phyloP scores from a whole-genome alignment of 305 asterid species.

The Fraxinus dipetala region DNA sequence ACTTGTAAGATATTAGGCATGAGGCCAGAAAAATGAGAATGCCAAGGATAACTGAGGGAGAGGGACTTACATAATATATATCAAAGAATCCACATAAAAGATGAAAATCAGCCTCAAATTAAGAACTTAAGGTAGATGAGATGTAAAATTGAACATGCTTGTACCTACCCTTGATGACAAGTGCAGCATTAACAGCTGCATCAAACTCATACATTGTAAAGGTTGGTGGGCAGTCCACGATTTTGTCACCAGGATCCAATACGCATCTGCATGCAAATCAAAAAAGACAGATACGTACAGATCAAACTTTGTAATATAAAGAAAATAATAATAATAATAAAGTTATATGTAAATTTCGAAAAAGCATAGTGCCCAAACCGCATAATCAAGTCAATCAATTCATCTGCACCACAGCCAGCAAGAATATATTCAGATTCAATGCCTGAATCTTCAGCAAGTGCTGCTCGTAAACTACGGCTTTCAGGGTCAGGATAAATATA shows the following conservation, averaged over 20 bases:
- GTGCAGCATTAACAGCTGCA: slow-evolving; percentile 93
- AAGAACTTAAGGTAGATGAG: slow-evolving; percentile 1
- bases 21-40: neutral
- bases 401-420: slow-evolving; percentile 97
- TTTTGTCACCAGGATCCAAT: slow-evolving; percentile 89
- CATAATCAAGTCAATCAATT: slow-evolving; percentile 91
- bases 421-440: slow-evolving; percentile 79
- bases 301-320: slow-evolving; percentile 6
- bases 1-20: neutral
- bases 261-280: slow-evolving; percentile 61
- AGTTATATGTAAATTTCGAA: slow-evolving; percentile 13
- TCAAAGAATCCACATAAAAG: neutral
- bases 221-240: slow-evolving; percentile 95
- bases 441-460: slow-evolving; percentile 92
- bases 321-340: neutral
- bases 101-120: neutral
- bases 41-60: neutral
- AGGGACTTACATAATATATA: neutral
- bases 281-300: slow-evolving; percentile 6
- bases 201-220: slow-evolving; percentile 98
- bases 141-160: slow-evolving; percentile 4
- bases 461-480: slow-evolving; percentile 84
- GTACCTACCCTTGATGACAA: slow-evolving; percentile 69
- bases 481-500: slow-evolving; percentile 96
- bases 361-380: slow-evolving; percentile 45